These are phyloP conservation scores for Epichloe sp. DNA, from an alignment of 2,329 filamentous ascomycete species.

Conservation along the genomic window DNA sequence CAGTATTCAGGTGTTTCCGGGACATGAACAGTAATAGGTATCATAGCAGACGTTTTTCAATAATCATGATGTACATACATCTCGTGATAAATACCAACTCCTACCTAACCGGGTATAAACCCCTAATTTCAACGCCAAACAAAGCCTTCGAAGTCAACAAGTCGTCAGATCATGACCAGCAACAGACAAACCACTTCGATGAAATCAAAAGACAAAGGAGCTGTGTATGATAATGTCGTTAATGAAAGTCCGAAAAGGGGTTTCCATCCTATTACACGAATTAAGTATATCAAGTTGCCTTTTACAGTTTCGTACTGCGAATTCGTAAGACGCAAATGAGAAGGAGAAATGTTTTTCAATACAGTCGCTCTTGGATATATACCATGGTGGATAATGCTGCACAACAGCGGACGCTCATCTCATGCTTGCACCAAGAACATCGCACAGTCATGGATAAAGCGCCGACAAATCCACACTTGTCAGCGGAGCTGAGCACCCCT, in stretches of 20 bases:
- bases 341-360: constrained; percentile 17
- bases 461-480: constrained; percentile 38
- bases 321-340: neutral
- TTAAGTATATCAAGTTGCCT: neutral
- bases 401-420: constrained; percentile 57
- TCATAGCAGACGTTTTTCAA: too few relatives aligned
- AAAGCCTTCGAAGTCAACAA: neutral
- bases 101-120: neutral
- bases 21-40: too few relatives aligned
- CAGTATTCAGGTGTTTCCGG: too few relatives aligned
- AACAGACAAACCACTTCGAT: too few relatives aligned
- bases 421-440: constrained; percentile 61
- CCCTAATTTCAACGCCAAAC: neutral
- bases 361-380: constrained; percentile 50
- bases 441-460: constrained; percentile 48
- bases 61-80: too few relatives aligned
- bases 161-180: too few relatives aligned
- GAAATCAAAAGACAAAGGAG: too few relatives aligned
- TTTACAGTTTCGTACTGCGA: neutral
- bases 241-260: too few relatives aligned
- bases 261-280: too few relatives aligned
- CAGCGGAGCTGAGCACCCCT: constrained; percentile 35
- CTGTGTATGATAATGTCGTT: too few relatives aligned
- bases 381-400: constrained; percentile 55
- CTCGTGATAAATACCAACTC: too few relatives aligned